phyloP scores from a whole-genome alignment of 352 stramenopile species.

The Phytophthora rubi region DNA sequence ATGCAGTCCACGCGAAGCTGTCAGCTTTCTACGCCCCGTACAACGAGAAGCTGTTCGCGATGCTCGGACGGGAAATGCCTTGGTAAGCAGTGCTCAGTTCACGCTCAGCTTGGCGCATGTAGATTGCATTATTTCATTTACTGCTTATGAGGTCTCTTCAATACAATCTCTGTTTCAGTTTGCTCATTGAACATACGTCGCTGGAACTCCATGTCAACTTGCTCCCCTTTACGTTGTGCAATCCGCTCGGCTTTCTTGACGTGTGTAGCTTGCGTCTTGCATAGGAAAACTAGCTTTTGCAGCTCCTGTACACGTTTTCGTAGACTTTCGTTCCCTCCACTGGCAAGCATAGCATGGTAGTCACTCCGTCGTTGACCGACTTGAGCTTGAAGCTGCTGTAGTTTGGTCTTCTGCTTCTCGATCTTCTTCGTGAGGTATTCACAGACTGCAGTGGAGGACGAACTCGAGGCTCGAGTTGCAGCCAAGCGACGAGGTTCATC shows the following conservation, averaged over 20 bases:
- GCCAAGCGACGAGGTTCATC: slow-evolving; percentile 20
- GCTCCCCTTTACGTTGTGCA: slow-evolving; percentile 40
- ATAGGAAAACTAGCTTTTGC: slow-evolving; percentile 74
- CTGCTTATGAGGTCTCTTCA: slow-evolving; percentile 45
- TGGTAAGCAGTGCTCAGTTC: slow-evolving; percentile 46
- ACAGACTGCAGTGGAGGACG: slow-evolving; percentile 37
- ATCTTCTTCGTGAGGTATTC: slow-evolving; percentile 64
- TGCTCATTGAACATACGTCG: slow-evolving; percentile 56
- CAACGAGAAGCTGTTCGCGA: slow-evolving; percentile 76
- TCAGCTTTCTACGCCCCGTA: slow-evolving; percentile 82
- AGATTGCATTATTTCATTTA: slow-evolving; percentile 28
- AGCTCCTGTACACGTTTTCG: slow-evolving; percentile 66
- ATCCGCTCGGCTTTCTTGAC: slow-evolving; percentile 47
- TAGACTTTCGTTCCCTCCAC: slow-evolving; percentile 58
- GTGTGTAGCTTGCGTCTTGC: slow-evolving; percentile 58
- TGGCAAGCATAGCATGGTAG: slow-evolving; percentile 49
- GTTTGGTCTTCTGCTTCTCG: slow-evolving; percentile 46
- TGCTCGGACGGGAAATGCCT: slow-evolving; percentile 67
- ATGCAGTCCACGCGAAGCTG: slow-evolving; percentile 62
- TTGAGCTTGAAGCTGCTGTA: slow-evolving; percentile 46
- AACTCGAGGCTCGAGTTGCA: slow-evolving; percentile 20
- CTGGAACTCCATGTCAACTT: slow-evolving; percentile 43
- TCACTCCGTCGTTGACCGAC: slow-evolving; percentile 33
- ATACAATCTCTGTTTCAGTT: slow-evolving; percentile 69
- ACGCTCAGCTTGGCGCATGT: not conserved